Evolutionary conservation across 257 asterid genomes (phyloP).

Genomic region (Fraxinus pennsylvanica): DNA sequence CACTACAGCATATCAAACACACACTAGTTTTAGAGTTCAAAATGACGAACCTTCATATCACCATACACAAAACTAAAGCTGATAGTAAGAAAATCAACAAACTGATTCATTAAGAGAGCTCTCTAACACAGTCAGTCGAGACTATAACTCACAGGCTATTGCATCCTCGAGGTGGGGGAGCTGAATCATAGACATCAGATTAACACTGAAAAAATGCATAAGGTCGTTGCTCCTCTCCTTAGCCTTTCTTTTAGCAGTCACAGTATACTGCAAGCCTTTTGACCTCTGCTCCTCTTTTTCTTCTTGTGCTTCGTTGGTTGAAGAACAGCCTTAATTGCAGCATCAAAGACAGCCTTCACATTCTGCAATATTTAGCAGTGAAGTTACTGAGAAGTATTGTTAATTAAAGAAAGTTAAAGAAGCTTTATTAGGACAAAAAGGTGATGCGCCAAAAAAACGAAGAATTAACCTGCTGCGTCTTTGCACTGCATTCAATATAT

Average conservation of each 20-base stretch:
- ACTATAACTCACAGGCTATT: slow-evolving; percentile 25
- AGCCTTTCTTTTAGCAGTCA: slow-evolving; percentile 30
- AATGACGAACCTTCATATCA: slow-evolving; percentile 13
- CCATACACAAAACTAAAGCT: slow-evolving; percentile 25
- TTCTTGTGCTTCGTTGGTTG: slow-evolving; percentile 57
- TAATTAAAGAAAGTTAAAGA: neutral
- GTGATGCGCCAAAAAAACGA: slow-evolving; percentile 16
- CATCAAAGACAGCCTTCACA: slow-evolving; percentile 59
- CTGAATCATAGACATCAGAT: slow-evolving; percentile 14
- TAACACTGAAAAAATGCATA: slow-evolving; percentile 10
- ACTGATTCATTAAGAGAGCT: slow-evolving; percentile 23
- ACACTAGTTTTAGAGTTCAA: slow-evolving; percentile 12
- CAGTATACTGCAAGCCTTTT: slow-evolving; percentile 62
- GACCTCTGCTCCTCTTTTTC: slow-evolving; percentile 55
- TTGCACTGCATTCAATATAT: slow-evolving; percentile 52
- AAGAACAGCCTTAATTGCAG: slow-evolving; percentile 57
- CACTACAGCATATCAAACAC: slow-evolving; percentile 5
- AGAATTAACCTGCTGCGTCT: slow-evolving; percentile 65
- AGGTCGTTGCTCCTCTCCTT: slow-evolving; percentile 6
- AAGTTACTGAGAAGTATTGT: slow-evolving; percentile 9
- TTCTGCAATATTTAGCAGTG: slow-evolving; percentile 39
- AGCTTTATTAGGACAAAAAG: neutral
- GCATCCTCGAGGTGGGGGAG: slow-evolving; percentile 17
- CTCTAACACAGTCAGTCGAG: slow-evolving; percentile 37
- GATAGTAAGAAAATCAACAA: slow-evolving; percentile 29